Evolutionary conservation across 371 early-diverging fungal species (phyloP), one percentile per base, ranked within the genome.

Genomic region (Furculomyces boomerangus): DNA sequence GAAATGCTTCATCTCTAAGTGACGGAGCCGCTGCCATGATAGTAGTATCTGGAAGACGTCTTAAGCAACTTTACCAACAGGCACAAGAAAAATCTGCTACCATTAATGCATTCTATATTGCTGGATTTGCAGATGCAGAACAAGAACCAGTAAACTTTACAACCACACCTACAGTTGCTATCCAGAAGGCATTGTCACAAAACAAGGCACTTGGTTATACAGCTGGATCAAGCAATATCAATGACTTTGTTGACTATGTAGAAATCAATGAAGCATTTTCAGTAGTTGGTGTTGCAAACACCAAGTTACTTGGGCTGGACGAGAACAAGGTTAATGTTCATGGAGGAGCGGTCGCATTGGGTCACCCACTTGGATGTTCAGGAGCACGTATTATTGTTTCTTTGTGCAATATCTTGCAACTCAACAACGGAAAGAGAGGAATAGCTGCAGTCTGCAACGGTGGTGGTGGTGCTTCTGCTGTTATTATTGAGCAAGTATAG

Each of bases 211-310:
- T 74, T 28, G 70, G 77, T 50, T 63, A 78, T 24, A 83, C 81
- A 48, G 66, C 77, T 54, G 54, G 86, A 64, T 88, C 90, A 18
- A 74, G 94, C 56, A 67, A 74, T 55, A 75, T 79, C 49, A 90
- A 89, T 58, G 84, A 82, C 50, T 68, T 77, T 56, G 81, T 91
- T 30, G 85, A 78, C 28, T 89, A 73, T 60, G 82, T 79, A 59
- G 92, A 98, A 75, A 80, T 98, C 71, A 98, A 98, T 72, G 99
- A 98, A 74, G 99, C 99, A 16, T 98, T 97, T 73, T 79, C 90
- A 1, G 92, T 89, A 3, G 98, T 96, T 20, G 90, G 86, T 1
- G 74, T 90, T 43, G 94, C 90, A 59, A 96, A 96, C 73, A 71
- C 73, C 60, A 81, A 85, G 70, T 71, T 87, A 10, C 67, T 97